A percentile compares a stretch with the other conserved stretches of the same genome.
phyloP scores from a whole-genome alignment of 192 early-diverging fungal genomes.

The Backusella westeae region DNA sequence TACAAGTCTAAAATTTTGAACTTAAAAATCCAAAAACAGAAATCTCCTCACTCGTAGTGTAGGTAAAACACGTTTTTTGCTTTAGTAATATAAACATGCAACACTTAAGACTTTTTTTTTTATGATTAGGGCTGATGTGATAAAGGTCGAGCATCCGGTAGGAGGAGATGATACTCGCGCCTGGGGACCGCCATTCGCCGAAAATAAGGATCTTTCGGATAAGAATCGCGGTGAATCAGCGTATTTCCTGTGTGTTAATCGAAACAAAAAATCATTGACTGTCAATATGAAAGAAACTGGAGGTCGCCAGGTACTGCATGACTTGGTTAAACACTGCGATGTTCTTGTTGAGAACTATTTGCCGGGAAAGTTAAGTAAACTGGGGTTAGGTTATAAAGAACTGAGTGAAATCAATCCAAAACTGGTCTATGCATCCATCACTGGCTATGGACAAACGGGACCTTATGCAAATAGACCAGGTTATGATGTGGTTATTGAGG shows the following conservation, averaged over 20 bases:
- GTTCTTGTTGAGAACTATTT: slow-evolving; percentile 92
- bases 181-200: slow-evolving; percentile 75
- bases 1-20: too few species aligned
- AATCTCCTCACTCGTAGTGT: too few species aligned
- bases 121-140: slow-evolving; percentile 68
- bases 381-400: slow-evolving; percentile 77
- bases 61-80: not conserved
- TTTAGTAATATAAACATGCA: not conserved
- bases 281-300: slow-evolving; percentile 73
- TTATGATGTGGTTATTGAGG: slow-evolving; percentile 89
- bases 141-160: slow-evolving; percentile 86
- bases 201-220: slow-evolving; percentile 34
- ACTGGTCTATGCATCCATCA: slow-evolving; percentile 85
- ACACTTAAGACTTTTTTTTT: not conserved
- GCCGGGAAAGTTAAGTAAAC: slow-evolving; percentile 77
- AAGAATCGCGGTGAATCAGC: slow-evolving; percentile 61
- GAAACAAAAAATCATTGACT: slow-evolving; percentile 90
- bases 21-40: too few species aligned
- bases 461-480: slow-evolving; percentile 78
- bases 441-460: slow-evolving; percentile 84
- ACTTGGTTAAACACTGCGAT: slow-evolving; percentile 69
- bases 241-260: slow-evolving; percentile 90
- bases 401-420: slow-evolving; percentile 66
- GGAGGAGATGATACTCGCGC: slow-evolving; percentile 86
- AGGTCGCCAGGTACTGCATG: slow-evolving; percentile 65